Conservation (phyloP, 2,329 filamentous ascomycete species). For the Elsinoe necatrix region DNA sequence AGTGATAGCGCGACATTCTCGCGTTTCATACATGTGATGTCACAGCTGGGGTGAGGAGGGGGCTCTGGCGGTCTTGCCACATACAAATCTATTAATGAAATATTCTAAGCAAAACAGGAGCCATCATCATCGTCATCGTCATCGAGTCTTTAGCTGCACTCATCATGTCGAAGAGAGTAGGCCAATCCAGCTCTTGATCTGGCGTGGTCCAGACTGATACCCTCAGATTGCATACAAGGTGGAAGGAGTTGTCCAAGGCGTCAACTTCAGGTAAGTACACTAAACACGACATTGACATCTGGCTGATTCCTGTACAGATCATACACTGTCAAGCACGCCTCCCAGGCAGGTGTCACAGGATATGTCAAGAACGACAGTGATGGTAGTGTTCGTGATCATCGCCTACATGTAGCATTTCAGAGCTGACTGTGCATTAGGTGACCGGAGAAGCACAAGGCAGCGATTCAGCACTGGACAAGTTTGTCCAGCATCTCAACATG, state of each 20-base stretch:
- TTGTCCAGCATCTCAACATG: conserved; percentile 65
- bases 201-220: neutral
- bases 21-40: conserved; percentile 8
- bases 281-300: neutral
- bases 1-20: conserved; percentile 1
- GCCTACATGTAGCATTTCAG: neutral
- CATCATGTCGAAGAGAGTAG: conserved; percentile 27
- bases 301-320: conserved; percentile 23
- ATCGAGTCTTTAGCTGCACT: neutral
- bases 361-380: conserved; percentile 40
- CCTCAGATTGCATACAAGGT: conserved; percentile 43
- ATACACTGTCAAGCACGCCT: conserved; percentile 38
- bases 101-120: too few relatives aligned
- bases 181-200: neutral
- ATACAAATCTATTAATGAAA: neutral
- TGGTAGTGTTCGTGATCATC: conserved; percentile 32
- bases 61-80: too few relatives aligned
- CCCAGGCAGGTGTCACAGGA: conserved; percentile 37
- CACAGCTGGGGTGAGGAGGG: neutral
- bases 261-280: conserved; percentile 40
- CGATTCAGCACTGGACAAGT: conserved; percentile 54
- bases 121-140: too few relatives aligned
- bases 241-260: conserved; percentile 41
- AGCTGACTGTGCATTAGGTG: conserved; percentile 48
- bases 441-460: conserved; percentile 81